A percentile compares a stretch with the other conserved stretches of the same genome.
Conservation (phyloP, 2,329 filamentous ascomycete genomes). For the Alternaria alternata region DNA sequence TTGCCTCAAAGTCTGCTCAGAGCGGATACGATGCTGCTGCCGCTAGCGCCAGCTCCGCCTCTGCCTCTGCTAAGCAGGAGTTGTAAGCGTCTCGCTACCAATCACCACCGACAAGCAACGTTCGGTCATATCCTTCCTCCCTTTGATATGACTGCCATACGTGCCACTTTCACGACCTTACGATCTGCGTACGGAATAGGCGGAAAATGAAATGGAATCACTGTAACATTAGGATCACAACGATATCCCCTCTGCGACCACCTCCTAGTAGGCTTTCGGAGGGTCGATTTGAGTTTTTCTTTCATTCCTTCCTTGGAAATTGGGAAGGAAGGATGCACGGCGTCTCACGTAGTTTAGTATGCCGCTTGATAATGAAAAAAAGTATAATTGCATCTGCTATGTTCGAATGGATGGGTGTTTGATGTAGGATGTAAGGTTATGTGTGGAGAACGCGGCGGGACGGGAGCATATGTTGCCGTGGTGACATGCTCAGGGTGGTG, state of each 20-base stretch:
- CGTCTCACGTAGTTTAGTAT: constrained; percentile 31
- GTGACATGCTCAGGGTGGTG: not conserved
- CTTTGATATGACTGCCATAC: constrained; percentile 16
- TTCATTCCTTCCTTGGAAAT: constrained; percentile 11
- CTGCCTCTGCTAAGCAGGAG: constrained; percentile 53
- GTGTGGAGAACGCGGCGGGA: not conserved
- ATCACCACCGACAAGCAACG: constrained; percentile 20
- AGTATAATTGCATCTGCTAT: constrained; percentile 3
- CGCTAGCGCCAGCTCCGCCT: constrained; percentile 41
- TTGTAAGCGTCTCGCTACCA: constrained; percentile 46
- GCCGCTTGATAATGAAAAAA: constrained; percentile 29
- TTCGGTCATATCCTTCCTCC: constrained; percentile 9
- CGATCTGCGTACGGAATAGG: constrained; percentile 30
- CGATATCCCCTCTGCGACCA: constrained; percentile 30
- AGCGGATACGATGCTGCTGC: constrained; percentile 45
- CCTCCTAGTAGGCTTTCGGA: constrained; percentile 28
- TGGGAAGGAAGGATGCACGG: constrained; percentile 21
- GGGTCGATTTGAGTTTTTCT: constrained; percentile 22
- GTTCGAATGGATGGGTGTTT: fast-evolving
- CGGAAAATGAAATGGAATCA: constrained; percentile 23
- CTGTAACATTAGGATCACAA: constrained; percentile 37
- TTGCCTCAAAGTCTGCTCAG: constrained; percentile 45
- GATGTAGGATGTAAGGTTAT: not conserved
- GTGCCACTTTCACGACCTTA: constrained; percentile 33
- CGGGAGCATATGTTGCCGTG: not conserved